These are phyloP conservation scores for Fusarium oxysporum DNA, from an alignment of 2,329 filamentous ascomycete species.

Conservation along the genomic window DNA sequence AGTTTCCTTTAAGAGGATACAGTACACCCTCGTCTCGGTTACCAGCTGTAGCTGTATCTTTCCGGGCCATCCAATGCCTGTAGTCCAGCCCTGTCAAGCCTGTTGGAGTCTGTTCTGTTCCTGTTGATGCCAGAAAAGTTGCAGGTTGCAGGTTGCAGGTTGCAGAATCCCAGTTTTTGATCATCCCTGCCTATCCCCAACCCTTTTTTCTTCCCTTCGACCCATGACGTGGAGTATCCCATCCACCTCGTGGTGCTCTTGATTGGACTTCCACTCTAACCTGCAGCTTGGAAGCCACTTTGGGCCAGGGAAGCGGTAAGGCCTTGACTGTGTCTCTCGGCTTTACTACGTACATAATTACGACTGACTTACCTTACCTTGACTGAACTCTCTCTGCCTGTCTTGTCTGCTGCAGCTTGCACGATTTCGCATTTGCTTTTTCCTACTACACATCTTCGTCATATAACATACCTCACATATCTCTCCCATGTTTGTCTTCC, in stretches of 20 bases:
- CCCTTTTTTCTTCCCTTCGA: constrained; percentile 21
- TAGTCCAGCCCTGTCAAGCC: constrained; percentile 10
- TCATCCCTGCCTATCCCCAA: constrained; percentile 30
- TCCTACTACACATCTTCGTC: constrained; percentile 8
- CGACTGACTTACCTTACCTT: constrained; percentile 2
- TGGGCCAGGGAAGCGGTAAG: constrained; percentile 44
- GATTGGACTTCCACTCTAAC: constrained; percentile 39
- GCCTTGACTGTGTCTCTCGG: constrained; percentile 28
- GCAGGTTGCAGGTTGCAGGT: constrained; percentile 23
- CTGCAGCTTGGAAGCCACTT: constrained; percentile 43
- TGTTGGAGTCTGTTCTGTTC: constrained; percentile 1
- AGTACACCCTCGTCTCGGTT: constrained; percentile 5
- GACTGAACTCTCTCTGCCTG: not conserved
- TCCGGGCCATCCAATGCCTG: not conserved
- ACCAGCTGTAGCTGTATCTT: not conserved
- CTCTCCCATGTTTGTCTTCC: constrained; percentile 5
- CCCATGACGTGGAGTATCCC: constrained; percentile 45
- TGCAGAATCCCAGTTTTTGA: constrained; percentile 17
- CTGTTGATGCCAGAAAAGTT: constrained; percentile 20
- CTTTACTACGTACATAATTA: constrained; percentile 32
- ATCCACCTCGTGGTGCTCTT: constrained; percentile 35
- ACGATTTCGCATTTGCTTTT: constrained; percentile 24
- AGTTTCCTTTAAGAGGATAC: not conserved
- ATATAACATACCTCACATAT: constrained; percentile 22
- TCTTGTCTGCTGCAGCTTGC: constrained; percentile 5